phyloP scores from a whole-genome alignment of 2,329 filamentous ascomycete genomes.

The Byssothecium circinans region DNA sequence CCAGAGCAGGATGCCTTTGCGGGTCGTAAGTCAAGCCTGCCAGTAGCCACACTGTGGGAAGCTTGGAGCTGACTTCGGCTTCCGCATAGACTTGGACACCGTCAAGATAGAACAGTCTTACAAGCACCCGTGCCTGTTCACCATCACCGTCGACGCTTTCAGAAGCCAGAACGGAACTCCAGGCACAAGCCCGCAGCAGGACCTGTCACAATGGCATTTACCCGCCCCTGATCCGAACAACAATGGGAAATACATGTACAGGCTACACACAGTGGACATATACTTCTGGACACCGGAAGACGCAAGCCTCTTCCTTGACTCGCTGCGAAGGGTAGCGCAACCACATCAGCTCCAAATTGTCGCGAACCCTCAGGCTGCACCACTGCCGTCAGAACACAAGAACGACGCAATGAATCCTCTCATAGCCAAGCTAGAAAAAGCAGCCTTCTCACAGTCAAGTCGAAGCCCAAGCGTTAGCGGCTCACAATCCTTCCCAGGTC shows the following conservation, averaged over 20 bases:
- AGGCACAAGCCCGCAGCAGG: conserved; percentile 51
- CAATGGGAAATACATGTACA: conserved; percentile 78
- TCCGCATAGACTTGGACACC: conserved; percentile 62
- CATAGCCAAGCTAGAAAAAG: conserved; percentile 72
- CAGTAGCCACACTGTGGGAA: neutral
- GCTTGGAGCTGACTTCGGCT: conserved; percentile 22
- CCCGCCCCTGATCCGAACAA: conserved; percentile 72
- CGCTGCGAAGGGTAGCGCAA: conserved; percentile 66
- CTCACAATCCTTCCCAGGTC: conserved; percentile 43
- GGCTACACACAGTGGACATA: conserved; percentile 72
- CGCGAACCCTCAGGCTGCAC: conserved; percentile 43
- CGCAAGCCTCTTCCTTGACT: conserved; percentile 70
- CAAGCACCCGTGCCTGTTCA: conserved; percentile 72
- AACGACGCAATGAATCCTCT: conserved; percentile 64
- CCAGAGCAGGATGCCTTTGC: conserved; percentile 79
- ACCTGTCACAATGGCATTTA: conserved; percentile 68
- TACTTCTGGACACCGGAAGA: conserved; percentile 80
- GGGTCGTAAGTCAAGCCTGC: conserved; percentile 62
- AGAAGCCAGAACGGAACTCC: conserved; percentile 33
- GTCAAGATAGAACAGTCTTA: conserved; percentile 70
- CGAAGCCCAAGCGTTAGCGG: conserved; percentile 42
- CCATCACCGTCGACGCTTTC: conserved; percentile 60
- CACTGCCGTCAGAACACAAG: conserved; percentile 47
- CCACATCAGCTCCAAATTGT: conserved; percentile 51
- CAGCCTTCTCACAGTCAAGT: conserved; percentile 62